Evolutionary conservation across 441 rosid genomes (phyloP), one percentile per base, ranked within the genome.

Genomic region (Aquilaria agallochum): DNA sequence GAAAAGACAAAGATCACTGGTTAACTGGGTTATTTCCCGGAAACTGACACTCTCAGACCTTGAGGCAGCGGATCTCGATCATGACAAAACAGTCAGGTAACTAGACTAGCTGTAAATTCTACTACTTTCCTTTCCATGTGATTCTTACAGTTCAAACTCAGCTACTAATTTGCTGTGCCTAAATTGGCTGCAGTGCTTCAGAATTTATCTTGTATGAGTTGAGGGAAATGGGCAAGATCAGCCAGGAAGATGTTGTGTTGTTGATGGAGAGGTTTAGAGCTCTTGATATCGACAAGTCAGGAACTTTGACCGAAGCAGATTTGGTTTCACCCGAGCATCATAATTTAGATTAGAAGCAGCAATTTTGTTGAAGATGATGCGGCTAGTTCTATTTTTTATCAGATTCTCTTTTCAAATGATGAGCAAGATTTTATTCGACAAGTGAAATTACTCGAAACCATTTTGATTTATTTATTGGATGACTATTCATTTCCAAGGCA

Each of bases 151-250:
- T 20, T 20, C 27, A 20, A 20, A 20, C 42, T 36, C 1, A 8
- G 42, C 6, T 3, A 40, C 27, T 14, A 5, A 32, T 55, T 12
- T 11, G 31, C 50, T 64, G 15, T 27, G 33, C 6, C 11, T 30
- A 53, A 2, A 4, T 53, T 30, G 27, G 12, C 62, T 10, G 14
- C 68, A 86, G 94, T 48, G 71, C 73, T 63, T 75, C 84, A 3
- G 94, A 87, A 68, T 87, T 87, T 60, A 34, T 85, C 9, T 11
- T 84, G 33, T 79, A 73, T 46, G 79, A 82, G 81, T 85, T 87
- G 11, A 81, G 79, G 75, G 94, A 87, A 76, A 84, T 81, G 87
- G 89, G 83, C 48, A 84, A 83, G 75, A 72, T 87, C 6, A 72
- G 54, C 63, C 75, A 78, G 62, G 86, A 83, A 58, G 94, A 84